These are phyloP conservation scores for Otatea glauca DNA, from an alignment of 176 grass and related monocot species.

Conservation along the genomic window DNA sequence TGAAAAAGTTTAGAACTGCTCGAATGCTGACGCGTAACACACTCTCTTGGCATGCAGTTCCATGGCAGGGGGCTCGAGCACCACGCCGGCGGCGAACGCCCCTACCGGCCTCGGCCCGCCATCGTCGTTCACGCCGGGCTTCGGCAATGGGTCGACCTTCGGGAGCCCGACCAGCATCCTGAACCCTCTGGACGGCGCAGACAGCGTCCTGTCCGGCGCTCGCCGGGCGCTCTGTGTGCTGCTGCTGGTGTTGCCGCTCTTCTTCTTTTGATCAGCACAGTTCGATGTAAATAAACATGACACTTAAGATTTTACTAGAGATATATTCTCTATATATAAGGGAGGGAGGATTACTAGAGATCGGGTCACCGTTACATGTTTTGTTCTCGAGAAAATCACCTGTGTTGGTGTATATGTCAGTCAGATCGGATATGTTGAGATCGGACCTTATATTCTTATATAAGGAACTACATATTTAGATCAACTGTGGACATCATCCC, in stretches of 20 bases:
- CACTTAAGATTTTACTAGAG: slow-evolving; percentile 14
- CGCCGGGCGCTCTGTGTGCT: slow-evolving; percentile 37
- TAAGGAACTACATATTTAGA: background rate
- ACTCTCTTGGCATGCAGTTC: slow-evolving; percentile 26
- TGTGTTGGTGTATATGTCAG: slow-evolving; percentile 32
- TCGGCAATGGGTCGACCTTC: slow-evolving; percentile 8
- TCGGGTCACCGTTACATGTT: background rate
- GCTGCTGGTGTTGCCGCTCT: slow-evolving; percentile 35
- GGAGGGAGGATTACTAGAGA: background rate
- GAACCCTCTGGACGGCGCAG: slow-evolving; percentile 33
- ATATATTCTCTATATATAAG: background rate
- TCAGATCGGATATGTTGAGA: background rate
- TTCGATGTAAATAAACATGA: slow-evolving; percentile 22
- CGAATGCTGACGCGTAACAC: background rate
- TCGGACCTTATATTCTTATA: background rate
- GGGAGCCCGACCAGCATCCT: slow-evolving; percentile 23
- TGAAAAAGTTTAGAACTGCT: background rate
- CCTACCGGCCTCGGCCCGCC: slow-evolving; percentile 47
- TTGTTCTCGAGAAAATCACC: background rate
- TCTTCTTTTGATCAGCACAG: slow-evolving; percentile 27
- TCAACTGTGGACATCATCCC: background rate
- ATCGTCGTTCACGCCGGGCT: slow-evolving; percentile 45
- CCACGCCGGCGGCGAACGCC: slow-evolving; percentile 46
- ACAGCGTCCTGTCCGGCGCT: slow-evolving; percentile 33
- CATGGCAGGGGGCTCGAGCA: slow-evolving; percentile 40